Percentiles rank a stretch among this genome's conserved stretches.
These are phyloP conservation scores for Wickerhamomyces chaumierensis DNA, from an alignment of 805 yeast species.

Conservation along the genomic window DNA sequence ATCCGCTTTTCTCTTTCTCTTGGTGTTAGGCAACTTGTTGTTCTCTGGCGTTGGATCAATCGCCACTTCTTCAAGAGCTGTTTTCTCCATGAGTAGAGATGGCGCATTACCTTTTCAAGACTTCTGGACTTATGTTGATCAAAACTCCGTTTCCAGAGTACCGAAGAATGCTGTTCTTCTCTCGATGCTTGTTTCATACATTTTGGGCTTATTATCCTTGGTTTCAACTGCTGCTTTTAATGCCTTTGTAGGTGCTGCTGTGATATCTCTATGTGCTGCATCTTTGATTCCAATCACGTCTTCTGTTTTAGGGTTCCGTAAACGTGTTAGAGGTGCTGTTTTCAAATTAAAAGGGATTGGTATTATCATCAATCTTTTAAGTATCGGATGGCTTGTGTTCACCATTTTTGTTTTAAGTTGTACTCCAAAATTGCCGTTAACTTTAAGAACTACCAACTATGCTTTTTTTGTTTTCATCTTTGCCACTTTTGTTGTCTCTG, in stretches of 20 bases:
- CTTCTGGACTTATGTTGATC: slow-evolving; percentile 56
- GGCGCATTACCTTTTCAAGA: slow-evolving; percentile 62
- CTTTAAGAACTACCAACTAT: slow-evolving; percentile 29
- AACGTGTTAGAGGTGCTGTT: slow-evolving; percentile 55
- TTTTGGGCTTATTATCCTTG: slow-evolving; percentile 54
- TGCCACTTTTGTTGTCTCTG: slow-evolving; percentile 36
- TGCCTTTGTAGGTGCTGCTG: slow-evolving; percentile 78
- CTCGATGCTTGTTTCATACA: slow-evolving; percentile 49
- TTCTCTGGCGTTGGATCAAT: slow-evolving; percentile 74
- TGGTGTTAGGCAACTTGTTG: slow-evolving; percentile 57
- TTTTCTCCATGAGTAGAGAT: slow-evolving; percentile 75
- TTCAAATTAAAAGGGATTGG: slow-evolving; percentile 54
- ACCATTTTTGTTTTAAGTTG: slow-evolving; percentile 54
- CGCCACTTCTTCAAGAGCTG: slow-evolving; percentile 75
- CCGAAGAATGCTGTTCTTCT: slow-evolving; percentile 63
- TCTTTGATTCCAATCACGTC: slow-evolving; percentile 66
- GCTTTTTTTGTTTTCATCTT: slow-evolving; percentile 52
- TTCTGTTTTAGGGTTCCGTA: slow-evolving; percentile 47
- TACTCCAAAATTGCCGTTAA: slow-evolving; percentile 55
- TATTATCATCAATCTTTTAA: slow-evolving; percentile 46
- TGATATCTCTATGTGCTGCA: slow-evolving; percentile 61
- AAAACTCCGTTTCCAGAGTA: slow-evolving; percentile 39
- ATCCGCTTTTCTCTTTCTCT: slow-evolving; percentile 54
- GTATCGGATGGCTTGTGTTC: slow-evolving; percentile 48
- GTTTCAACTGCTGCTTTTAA: slow-evolving; percentile 67